These are phyloP conservation scores for Backusella psychrophila DNA, from an alignment of 192 early-diverging fungal species.

Conservation along the genomic window DNA sequence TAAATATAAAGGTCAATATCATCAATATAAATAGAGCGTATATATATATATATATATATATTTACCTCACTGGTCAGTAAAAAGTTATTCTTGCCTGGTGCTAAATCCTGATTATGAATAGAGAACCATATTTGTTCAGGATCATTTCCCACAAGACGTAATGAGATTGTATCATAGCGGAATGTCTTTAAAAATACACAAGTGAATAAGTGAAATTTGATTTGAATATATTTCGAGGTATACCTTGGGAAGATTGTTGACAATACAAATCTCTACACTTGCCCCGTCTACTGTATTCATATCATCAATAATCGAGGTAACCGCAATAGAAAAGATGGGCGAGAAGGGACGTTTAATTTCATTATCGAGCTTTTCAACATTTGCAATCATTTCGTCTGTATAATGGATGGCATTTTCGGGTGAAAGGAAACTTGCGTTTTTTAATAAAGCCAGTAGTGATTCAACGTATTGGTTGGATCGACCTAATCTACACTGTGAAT, in stretches of 20 bases:
- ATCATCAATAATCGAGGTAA: constrained; percentile 57
- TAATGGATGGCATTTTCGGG: constrained; percentile 43
- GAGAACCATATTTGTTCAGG: constrained; percentile 53
- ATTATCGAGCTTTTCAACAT: constrained; percentile 36
- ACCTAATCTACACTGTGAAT: constrained; percentile 56
- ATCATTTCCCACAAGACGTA: constrained; percentile 50
- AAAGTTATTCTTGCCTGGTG: constrained; percentile 50
- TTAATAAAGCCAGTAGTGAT: constrained; percentile 47
- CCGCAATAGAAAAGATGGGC: constrained; percentile 53
- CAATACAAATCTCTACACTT: constrained; percentile 48
- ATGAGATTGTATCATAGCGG: constrained; percentile 42
- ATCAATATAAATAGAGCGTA: background rate
- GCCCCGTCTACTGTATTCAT: constrained; percentile 54
- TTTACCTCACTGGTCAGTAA: constrained; percentile 51
- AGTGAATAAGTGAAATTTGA: background rate
- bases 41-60: background rate
- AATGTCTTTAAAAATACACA: constrained; percentile 27
- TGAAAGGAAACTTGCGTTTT: constrained; percentile 46
- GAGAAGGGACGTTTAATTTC: constrained; percentile 48
- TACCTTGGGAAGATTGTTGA: constrained; percentile 60
- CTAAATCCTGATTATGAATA: constrained; percentile 41
- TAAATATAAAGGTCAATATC: constrained; percentile 2
- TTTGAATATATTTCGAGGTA: background rate
- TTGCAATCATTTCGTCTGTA: constrained; percentile 44
- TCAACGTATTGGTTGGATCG: constrained; percentile 46